These are phyloP conservation scores for Cyberlindnera suaveolens DNA, from an alignment of 805 yeast genomes.

Conservation along the genomic window DNA sequence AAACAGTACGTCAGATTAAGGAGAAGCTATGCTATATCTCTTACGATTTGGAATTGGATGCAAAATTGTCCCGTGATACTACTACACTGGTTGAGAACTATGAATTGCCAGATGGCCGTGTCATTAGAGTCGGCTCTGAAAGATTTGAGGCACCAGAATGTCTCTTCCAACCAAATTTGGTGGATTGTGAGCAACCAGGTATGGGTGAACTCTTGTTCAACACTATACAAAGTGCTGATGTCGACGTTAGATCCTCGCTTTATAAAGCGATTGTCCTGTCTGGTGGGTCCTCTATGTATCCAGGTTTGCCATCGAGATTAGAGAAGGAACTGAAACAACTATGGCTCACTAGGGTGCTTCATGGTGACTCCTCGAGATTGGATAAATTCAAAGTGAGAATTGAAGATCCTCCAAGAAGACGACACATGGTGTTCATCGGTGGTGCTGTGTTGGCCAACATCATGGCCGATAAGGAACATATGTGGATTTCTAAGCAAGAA, in stretches of 20 bases:
- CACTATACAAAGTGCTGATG: conserved; percentile 90
- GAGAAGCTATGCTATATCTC: conserved; percentile 95
- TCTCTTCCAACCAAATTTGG: conserved; percentile 90
- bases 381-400: conserved; percentile 92
- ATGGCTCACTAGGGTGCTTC: conserved; percentile 86
- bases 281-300: conserved; percentile 98
- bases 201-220: conserved; percentile 89
- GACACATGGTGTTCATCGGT: conserved; percentile 97
- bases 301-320: conserved; percentile 92
- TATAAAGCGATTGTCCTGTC: conserved; percentile 90
- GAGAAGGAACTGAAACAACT: conserved; percentile 95
- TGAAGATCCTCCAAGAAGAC: conserved; percentile 98
- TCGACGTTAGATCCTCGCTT: conserved; percentile 83
- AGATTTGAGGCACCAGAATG: conserved; percentile 97
- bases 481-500: conserved; percentile 95
- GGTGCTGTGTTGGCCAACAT: conserved; percentile 97
- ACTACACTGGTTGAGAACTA: conserved; percentile 87
- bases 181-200: conserved; percentile 95
- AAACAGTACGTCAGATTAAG: conserved; percentile 95
- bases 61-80: conserved; percentile 86
- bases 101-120: conserved; percentile 95
- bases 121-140: conserved; percentile 90
- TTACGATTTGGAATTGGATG: conserved; percentile 86
- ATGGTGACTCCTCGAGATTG: conserved; percentile 80
- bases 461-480: conserved; percentile 97